phyloP scores from a whole-genome alignment of 495 filamentous ascomycete species.

The Podospora anserina region DNA sequence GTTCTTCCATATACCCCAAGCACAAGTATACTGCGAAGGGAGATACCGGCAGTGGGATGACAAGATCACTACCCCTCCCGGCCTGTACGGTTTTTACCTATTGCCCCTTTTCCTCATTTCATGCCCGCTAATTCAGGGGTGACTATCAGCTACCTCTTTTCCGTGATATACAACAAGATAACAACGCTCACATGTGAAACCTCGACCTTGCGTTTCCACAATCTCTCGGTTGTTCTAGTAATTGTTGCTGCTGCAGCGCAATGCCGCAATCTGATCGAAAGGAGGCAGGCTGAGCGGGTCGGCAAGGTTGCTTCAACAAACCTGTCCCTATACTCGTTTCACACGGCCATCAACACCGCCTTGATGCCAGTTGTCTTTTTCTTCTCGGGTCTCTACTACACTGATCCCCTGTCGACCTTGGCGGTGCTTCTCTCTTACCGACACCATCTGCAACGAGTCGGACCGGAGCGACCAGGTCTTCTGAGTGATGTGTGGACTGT shows the following conservation, averaged over 20 bases:
- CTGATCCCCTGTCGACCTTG: constrained; percentile 71
- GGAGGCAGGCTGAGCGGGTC: constrained; percentile 17
- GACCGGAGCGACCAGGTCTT: constrained; percentile 23
- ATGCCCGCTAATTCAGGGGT: neutral
- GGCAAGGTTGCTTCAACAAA: neutral
- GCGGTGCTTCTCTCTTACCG: constrained; percentile 64
- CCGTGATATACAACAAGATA: constrained; percentile 42
- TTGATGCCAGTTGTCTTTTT: constrained; percentile 92
- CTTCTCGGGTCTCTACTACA: constrained; percentile 92
- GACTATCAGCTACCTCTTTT: constrained; percentile 51
- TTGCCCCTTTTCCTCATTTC: constrained; percentile 6
- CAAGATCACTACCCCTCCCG: constrained; percentile 94
- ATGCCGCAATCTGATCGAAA: constrained; percentile 35
- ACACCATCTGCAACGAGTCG: constrained; percentile 52
- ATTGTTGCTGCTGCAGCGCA: constrained; percentile 34
- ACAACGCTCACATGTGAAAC: constrained; percentile 41
- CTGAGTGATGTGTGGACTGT: constrained; percentile 44
- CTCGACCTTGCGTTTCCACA: constrained; percentile 49
- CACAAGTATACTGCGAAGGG: constrained; percentile 76
- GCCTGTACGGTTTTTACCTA: constrained; percentile 54
- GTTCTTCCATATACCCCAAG: constrained; percentile 91
- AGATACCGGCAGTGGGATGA: constrained; percentile 82
- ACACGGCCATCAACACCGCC: constrained; percentile 74
- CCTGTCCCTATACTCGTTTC: constrained; percentile 38
- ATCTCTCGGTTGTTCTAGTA: constrained; percentile 45